Evolutionary conservation across 192 early-diverging fungal species (phyloP), one percentile per base, ranked within the genome.

Genomic region (Linnemannia schmuckeri): DNA sequence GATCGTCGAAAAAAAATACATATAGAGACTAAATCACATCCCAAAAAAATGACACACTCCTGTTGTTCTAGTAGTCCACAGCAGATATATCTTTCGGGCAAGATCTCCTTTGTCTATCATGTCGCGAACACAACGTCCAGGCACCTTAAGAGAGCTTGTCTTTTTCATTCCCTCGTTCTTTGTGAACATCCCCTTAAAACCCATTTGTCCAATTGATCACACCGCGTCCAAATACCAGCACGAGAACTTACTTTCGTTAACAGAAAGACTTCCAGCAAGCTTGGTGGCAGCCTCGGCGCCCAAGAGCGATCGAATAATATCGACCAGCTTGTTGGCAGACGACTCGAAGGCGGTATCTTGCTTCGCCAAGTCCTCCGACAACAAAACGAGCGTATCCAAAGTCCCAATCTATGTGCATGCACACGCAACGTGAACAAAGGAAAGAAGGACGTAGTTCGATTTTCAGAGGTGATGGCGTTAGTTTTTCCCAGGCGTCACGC

Each of bases 301-400:
- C 27, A 96, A 84, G 41, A 99, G 91, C n/a, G 75, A 91, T 17
- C 94, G 92, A 74, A 99, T 91, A 40, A 94, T 94, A 75, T 99
- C 99, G 10, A 95, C 91, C 68, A 98, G 91, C 89, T 99, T 99
- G 70, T 90, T 91, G 37, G 89, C 89, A 8, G 96, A 91, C 35
- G 85, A 87, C 82, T 99, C 98, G 75, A 95, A 94, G 0, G 91
- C 89, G 10, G 91, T 77, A 87, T 99, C 99, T 70, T 91, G 91
- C 81, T 99, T 99, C 37, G 89, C 90, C 49, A 99, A 91, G 82
- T 99, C 98, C 88, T 99, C 99, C 18, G 98, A 99, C 37, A 99
- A 92, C 33, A 97, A 82, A 27, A 99, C 96, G 22, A 99, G 93
- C 1, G 94, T 92, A 88, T 99, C 98, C 57, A 99, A 92, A 35